phyloP scores from a whole-genome alignment of 495 filamentous ascomycete genomes.

The Daldinia childiae region DNA sequence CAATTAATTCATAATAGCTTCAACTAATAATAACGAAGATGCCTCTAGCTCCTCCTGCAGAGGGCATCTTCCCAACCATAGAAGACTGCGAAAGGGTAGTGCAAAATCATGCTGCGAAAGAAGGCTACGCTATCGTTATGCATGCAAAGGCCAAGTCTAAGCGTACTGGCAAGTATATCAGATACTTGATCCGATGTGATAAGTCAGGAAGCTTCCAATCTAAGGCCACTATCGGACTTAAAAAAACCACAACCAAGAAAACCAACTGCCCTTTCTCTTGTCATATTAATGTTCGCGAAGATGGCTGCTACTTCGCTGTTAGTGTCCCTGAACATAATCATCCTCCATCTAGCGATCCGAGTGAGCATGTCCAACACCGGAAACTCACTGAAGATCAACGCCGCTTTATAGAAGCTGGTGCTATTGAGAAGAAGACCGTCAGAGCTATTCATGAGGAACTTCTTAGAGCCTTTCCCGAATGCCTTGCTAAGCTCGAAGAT shows the following conservation, averaged over 20 bases:
- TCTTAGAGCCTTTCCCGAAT: conserved; percentile 35
- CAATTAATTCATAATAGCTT: conserved; percentile 2
- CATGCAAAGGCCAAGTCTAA: conserved; percentile 44
- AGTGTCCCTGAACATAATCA: conserved; percentile 44
- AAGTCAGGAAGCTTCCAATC: conserved; percentile 46
- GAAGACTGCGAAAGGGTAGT: conserved; percentile 38
- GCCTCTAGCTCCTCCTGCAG: conserved; percentile 43
- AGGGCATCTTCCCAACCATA: conserved; percentile 41
- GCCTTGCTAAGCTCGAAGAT: conserved; percentile 42
- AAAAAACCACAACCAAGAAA: conserved; percentile 45
- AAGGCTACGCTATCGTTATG: conserved; percentile 45
- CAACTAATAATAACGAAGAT: conserved; percentile 16
- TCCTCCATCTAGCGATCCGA: conserved; percentile 36
- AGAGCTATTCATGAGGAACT: conserved; percentile 43
- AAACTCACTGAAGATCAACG: conserved; percentile 45
- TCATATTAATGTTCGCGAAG: conserved; percentile 38
- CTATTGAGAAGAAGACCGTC: conserved; percentile 44
- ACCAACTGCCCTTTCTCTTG: conserved; percentile 47
- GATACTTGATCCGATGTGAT: conserved; percentile 47
- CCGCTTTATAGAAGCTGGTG: conserved; percentile 41
- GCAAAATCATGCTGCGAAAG: conserved; percentile 42
- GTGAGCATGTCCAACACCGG: conserved; percentile 43
- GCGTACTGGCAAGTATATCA: conserved; percentile 43
- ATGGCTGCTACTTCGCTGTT: conserved; percentile 43
- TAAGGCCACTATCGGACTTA: conserved; percentile 40